Percentiles rank a stretch among this genome's conserved stretches.
phyloP scores from a whole-genome alignment of 371 early-diverging fungal genomes.

The Apophysomyces sp. region DNA sequence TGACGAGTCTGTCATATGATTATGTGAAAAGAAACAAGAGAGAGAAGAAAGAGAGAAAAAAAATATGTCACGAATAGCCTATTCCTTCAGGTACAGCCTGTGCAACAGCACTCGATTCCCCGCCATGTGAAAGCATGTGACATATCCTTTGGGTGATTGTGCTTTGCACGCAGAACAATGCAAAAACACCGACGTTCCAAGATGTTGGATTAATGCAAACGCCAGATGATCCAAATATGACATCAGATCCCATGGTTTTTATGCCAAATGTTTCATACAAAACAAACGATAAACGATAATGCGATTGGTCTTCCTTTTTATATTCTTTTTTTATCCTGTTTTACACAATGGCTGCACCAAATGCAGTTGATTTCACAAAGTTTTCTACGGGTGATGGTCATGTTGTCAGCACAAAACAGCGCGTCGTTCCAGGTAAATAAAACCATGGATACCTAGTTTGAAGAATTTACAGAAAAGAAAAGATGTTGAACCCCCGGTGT shows the following conservation, averaged over 20 bases:
- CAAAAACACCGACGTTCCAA: too few relatives aligned
- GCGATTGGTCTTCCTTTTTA: not conserved
- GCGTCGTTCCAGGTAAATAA: constrained; percentile 68
- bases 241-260: not conserved
- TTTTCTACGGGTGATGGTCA: constrained; percentile 74
- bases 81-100: not conserved
- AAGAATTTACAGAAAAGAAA: not conserved
- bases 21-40: not conserved
- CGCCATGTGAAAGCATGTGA: not conserved
- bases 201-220: not conserved
- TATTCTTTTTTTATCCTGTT: not conserved
- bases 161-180: too few relatives aligned
- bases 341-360: not conserved
- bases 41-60: not conserved
- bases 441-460: not conserved
- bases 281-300: not conserved
- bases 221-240: not conserved
- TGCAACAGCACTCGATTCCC: not conserved
- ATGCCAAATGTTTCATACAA: not conserved
- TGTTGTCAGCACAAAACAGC: constrained; percentile 67
- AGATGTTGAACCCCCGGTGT: constrained; percentile 35
- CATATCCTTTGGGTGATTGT: too few relatives aligned
- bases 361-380: constrained; percentile 59
- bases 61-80: not conserved
- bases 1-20: not conserved